Evolutionary conservation across 306 rosid species (phyloP).

Genomic region (Sindora glabra): DNA sequence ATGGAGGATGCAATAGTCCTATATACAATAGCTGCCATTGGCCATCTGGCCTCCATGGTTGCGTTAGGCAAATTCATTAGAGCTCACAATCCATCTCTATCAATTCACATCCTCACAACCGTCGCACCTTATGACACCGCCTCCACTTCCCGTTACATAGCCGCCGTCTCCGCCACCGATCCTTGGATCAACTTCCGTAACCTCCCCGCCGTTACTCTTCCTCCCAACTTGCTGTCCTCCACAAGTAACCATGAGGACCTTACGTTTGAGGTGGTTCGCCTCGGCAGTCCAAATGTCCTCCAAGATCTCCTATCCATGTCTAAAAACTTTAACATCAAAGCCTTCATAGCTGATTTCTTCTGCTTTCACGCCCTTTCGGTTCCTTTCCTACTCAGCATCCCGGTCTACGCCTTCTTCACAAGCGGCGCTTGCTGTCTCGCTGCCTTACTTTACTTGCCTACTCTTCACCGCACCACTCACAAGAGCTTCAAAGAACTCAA

Average conservation of each 20-base stretch:
- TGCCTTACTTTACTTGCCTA: constrained; percentile 1
- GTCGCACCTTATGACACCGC: constrained; percentile 17
- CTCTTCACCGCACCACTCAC: constrained; percentile 8
- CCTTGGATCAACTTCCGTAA: constrained; percentile 12
- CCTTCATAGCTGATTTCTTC: constrained; percentile 24
- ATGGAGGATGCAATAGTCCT: constrained; percentile 4
- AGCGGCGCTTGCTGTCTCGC: constrained; percentile 9
- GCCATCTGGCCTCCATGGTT: constrained; percentile 17
- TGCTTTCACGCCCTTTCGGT: constrained; percentile 7
- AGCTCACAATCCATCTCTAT: not conserved
- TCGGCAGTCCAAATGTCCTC: not conserved
- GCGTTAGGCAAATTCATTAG: constrained; percentile 19
- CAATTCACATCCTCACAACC: constrained; percentile 22
- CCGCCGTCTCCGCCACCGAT: constrained; percentile 15
- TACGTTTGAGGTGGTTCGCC: constrained; percentile 6
- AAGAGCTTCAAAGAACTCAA: constrained; percentile 20
- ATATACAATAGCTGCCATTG: constrained; percentile 13
- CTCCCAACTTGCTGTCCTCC: not conserved
- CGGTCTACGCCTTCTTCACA: constrained; percentile 17
- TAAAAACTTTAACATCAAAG: not conserved
- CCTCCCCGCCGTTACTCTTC: constrained; percentile 6
- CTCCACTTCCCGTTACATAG: constrained; percentile 11
- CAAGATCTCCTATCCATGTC: not conserved
- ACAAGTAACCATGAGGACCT: constrained; percentile 12
- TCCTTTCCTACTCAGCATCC: constrained; percentile 9